phyloP scores from a whole-genome alignment of 2,329 filamentous ascomycete species.

The Colletotrichum eremochloae region DNA sequence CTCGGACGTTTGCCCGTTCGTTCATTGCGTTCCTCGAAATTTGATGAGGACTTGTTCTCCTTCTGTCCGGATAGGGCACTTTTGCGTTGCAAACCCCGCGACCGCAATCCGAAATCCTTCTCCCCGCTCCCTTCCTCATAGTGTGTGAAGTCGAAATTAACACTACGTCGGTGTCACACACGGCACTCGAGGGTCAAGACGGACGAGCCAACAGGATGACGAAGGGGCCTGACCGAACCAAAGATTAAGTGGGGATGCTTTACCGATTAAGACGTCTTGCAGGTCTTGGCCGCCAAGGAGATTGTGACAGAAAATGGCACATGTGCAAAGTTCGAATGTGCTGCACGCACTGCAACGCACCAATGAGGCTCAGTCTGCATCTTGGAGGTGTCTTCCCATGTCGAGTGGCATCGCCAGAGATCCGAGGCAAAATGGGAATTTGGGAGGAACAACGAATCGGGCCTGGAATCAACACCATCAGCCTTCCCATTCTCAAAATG shows the following conservation, averaged over 20 bases:
- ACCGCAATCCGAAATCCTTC: neutral
- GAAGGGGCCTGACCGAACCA: neutral
- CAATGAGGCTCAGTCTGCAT: neutral
- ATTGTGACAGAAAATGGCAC: neutral
- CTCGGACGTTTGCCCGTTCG: neutral
- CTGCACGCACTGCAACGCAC: conserved; percentile 1
- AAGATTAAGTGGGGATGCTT: neutral
- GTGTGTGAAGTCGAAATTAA: conserved; percentile 6
- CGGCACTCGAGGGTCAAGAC: neutral
- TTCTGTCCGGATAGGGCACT: neutral
- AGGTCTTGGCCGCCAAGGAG: neutral
- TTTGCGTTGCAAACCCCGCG: neutral
- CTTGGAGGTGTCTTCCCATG: neutral
- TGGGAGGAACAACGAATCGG: neutral
- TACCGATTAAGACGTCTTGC: neutral
- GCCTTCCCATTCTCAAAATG: no score
- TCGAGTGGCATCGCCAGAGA: neutral
- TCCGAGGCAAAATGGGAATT: neutral
- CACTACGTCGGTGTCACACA: neutral
- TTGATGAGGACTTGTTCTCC: neutral
- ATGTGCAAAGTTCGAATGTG: neutral
- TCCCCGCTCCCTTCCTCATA: neutral
- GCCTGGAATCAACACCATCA: neutral
- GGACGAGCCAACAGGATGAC: neutral
- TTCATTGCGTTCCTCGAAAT: neutral